Conservation (phyloP, 495 filamentous ascomycete species). For the Aspergillus sclerotiicarbonarius region DNA sequence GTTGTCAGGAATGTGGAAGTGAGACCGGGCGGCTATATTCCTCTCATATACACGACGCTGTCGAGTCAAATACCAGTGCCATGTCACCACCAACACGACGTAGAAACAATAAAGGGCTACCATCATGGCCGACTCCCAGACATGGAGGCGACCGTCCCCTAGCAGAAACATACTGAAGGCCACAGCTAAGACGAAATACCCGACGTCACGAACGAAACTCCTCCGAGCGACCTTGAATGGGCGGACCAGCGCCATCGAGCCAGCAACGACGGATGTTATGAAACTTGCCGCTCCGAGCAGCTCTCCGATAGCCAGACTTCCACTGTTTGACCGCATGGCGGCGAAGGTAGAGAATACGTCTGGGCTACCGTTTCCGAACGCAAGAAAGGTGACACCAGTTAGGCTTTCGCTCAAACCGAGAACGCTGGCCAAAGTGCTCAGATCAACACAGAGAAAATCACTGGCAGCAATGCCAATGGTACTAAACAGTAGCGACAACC, state of each 20-base stretch:
- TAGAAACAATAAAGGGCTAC: constrained; percentile 91
- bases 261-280: constrained; percentile 94
- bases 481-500: constrained; percentile 89
- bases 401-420: constrained; percentile 94
- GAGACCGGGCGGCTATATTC: constrained; percentile 67
- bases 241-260: constrained; percentile 94
- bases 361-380: constrained; percentile 98
- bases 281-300: constrained; percentile 94
- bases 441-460: constrained; percentile 96
- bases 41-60: constrained; percentile 57
- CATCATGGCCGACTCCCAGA: constrained; percentile 91
- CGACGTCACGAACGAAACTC: constrained; percentile 89
- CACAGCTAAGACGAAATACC: constrained; percentile 87
- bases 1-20: constrained; percentile 67
- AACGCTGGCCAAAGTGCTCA: constrained; percentile 84
- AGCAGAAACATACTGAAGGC: constrained; percentile 86
- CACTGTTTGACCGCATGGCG: constrained; percentile 94
- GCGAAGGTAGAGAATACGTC: constrained; percentile 99
- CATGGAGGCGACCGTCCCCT: constrained; percentile 75
- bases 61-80: constrained; percentile 81
- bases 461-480: constrained; percentile 98
- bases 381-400: constrained; percentile 94
- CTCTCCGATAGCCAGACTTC: constrained; percentile 92
- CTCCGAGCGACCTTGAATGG: constrained; percentile 87
- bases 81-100: constrained; percentile 80